Base-by-base conservation (phyloP, 1,284 basidiomycete genomes). In the Papiliotrema fonsecae region DNA sequence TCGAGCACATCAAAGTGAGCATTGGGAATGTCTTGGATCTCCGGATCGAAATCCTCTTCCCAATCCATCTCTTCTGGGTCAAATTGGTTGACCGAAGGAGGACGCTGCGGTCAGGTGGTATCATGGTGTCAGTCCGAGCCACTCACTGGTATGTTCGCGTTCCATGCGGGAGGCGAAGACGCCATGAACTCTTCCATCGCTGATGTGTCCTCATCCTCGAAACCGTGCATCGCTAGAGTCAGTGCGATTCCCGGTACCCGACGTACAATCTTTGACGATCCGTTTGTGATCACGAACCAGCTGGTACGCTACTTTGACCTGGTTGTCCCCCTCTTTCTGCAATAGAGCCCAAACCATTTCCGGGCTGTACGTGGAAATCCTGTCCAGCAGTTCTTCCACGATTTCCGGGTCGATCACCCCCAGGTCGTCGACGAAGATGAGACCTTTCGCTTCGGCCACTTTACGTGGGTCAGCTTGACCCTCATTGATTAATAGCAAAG, bases 271-370 rank as follows among this genome's bases (percentile, higher is more conserved):
- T 68, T 85, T 83, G n/a, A 91, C 82, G 52, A 88, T 81, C 37
- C 91, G 77, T 60, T 84, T 81, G 75, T 94, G 92, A 67, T 97
- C 94, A 46, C 91, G 78, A 47, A 96, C 78, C 2, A 97, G 78
- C 81, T 94, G 85, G 71, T 97, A 98, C 0, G 94, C 93, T 16
- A 98, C 92, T 74, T 97, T 94, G 68, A 97, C 86, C 51, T 91
- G 87, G 66, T 97, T 96, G 36, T 94, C 92, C 50, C 91, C 88
- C 40, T 91, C 85, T 55, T 84, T 77, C 58, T 85, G 78, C 51
- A 97, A 74, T 60, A 85, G 86, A 50, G 87, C 83, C 85, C 88
- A 88, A 5, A 97, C 81, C 58, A 92, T 87, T 2, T 88, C 85
- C 67, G 83, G 82, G 49, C 82, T 82, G 27, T 94, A 85, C 0